phyloP scores from a whole-genome alignment of 1,139 yeast genomes.

The Suhomyces choctaworum region DNA sequence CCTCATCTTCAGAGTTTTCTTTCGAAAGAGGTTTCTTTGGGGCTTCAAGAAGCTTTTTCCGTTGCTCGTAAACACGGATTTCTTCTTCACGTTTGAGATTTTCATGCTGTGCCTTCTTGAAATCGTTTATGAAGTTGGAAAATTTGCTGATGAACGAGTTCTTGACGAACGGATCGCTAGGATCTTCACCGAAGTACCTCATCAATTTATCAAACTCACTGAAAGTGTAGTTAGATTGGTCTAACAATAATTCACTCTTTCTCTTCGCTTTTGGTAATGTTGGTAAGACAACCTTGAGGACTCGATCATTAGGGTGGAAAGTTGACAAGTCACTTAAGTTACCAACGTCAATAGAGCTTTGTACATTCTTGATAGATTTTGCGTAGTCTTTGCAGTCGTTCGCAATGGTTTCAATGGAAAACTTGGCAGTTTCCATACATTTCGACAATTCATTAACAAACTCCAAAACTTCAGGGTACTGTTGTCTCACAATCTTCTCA shows the following conservation, averaged over 20 bases:
- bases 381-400: conserved; percentile 61
- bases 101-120: conserved; percentile 73
- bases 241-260: conserved; percentile 61
- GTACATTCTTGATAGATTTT: conserved; percentile 63
- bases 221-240: conserved; percentile 62
- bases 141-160: conserved; percentile 73
- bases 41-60: conserved; percentile 63
- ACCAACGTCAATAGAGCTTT: conserved; percentile 71
- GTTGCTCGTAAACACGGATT: conserved; percentile 67
- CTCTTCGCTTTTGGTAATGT: conserved; percentile 67
- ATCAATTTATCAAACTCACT: conserved; percentile 68
- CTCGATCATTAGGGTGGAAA: conserved; percentile 73
- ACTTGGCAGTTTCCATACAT: conserved; percentile 59
- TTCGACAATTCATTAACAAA: conserved; percentile 63
- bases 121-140: conserved; percentile 70
- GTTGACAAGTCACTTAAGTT: conserved; percentile 72
- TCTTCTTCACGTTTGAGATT: conserved; percentile 82
- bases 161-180: conserved; percentile 64
- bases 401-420: conserved; percentile 66
- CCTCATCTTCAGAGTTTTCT: conserved; percentile 20
- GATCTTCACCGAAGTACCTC: conserved; percentile 79
- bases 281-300: conserved; percentile 62
- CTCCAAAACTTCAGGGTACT: conserved; percentile 62
- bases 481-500: conserved; percentile 66
- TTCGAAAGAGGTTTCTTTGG: conserved; percentile 28